A percentile compares a stretch with the other conserved stretches of the same genome.
phyloP scores from a whole-genome alignment of 1,139 yeast species.

The Pichia cactophila region DNA sequence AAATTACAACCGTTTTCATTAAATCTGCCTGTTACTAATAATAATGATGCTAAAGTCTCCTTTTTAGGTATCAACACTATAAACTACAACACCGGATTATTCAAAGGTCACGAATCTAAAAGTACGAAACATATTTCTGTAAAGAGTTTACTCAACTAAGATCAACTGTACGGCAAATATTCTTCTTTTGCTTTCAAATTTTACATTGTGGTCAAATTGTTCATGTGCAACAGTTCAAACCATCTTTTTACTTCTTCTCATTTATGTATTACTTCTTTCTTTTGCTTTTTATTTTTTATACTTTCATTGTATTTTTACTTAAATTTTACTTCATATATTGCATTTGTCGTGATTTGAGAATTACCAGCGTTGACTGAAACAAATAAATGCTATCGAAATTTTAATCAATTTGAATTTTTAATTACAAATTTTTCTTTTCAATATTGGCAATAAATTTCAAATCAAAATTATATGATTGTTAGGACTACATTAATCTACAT shows the following conservation, averaged over 20 bases:
- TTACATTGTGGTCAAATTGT: too few species aligned
- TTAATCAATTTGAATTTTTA: too few species aligned
- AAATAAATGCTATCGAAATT: too few species aligned
- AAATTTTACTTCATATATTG: too few species aligned
- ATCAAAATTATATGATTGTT: too few species aligned
- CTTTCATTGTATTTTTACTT: neutral
- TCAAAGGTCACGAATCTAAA: neutral
- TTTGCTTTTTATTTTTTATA: neutral
- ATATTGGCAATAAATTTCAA: too few species aligned
- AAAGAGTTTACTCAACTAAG: conserved; percentile 15
- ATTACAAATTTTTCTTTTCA: too few species aligned
- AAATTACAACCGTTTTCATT: conserved; percentile 10
- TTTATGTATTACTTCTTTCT: neutral
- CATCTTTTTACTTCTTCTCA: neutral
- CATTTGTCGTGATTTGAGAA: too few species aligned
- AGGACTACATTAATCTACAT: too few species aligned
- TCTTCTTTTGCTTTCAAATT: neutral
- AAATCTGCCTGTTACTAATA: neutral
- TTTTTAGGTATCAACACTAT: conserved; percentile 7
- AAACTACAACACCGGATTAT: neutral
- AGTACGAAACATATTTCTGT: conserved; percentile 14
- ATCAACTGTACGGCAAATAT: too few species aligned
- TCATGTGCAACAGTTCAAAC: too few species aligned
- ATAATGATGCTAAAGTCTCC: conserved; percentile 4
- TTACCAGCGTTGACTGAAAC: too few species aligned